Evolutionary conservation across 345 rosid genomes (phyloP).

Genomic region (Lumnitzera littorea): DNA sequence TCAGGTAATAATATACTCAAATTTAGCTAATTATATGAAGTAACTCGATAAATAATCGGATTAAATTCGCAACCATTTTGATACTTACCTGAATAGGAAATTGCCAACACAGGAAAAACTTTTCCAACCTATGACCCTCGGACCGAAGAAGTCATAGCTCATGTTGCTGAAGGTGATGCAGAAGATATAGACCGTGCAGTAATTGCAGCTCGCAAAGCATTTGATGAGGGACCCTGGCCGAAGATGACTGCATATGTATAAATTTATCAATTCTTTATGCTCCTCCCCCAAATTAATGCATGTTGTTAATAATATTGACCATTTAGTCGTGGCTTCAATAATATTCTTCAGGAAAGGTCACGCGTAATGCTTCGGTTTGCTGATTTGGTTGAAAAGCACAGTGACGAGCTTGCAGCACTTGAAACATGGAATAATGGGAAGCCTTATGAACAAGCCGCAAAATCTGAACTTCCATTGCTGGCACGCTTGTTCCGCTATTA

Average conservation of each 20-base stretch:
- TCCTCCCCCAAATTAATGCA: not conserved
- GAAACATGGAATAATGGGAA: constrained; percentile 98
- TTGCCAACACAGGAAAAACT: constrained; percentile 37
- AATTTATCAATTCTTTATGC: not conserved
- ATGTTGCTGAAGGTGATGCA: constrained; percentile 64
- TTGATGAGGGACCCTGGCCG: constrained; percentile 80
- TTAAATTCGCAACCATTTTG: no score
- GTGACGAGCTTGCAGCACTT: constrained; percentile 72
- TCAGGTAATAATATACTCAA: constrained; percentile 42
- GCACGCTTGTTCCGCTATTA: constrained; percentile 76
- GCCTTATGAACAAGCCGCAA: constrained; percentile 61
- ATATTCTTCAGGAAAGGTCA: constrained; percentile 65
- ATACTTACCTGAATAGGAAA: no score
- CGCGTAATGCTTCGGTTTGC: constrained; percentile 61
- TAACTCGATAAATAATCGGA: no score
- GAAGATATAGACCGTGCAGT: constrained; percentile 65
- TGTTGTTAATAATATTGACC: not conserved
- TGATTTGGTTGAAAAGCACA: constrained; percentile 84
- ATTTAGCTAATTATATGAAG: no score
- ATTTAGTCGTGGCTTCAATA: not conserved
- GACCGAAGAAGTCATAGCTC: constrained; percentile 55
- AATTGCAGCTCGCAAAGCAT: constrained; percentile 69
- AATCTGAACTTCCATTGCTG: constrained; percentile 57
- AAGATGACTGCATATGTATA: constrained; percentile 57
- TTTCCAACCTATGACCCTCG: constrained; percentile 66